phyloP scores from a whole-genome alignment of 352 stramenopile genomes.

The Pythium pyrilobum region DNA sequence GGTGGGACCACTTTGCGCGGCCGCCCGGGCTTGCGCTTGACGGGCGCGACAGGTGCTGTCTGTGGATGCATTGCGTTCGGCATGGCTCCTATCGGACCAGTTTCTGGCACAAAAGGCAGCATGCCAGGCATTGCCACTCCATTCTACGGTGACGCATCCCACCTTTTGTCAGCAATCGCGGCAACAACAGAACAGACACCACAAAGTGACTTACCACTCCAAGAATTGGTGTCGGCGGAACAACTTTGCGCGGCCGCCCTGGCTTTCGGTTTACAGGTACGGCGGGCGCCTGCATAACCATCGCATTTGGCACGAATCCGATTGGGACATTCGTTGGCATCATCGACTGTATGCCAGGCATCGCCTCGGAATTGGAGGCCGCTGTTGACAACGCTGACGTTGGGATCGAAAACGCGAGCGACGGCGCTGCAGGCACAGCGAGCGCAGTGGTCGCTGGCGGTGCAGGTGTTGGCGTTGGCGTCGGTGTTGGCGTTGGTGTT shows the following conservation, averaged over 20 bases:
- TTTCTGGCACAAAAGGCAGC: neutral
- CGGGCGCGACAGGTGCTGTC: no score
- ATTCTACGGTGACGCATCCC: neutral
- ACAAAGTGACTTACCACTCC: no score
- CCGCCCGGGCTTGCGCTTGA: constrained; percentile 14
- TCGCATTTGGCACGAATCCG: constrained; percentile 4
- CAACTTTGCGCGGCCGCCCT: constrained; percentile 13
- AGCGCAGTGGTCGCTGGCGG: neutral
- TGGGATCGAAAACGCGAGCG: constrained; percentile 8
- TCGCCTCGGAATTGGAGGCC: neutral
- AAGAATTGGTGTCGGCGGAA: neutral
- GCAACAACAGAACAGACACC: no score
- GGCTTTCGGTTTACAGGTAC: constrained; percentile 14
- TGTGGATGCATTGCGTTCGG: no score
- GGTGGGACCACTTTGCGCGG: constrained; percentile 2
- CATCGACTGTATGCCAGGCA: constrained; percentile 5
- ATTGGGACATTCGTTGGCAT: neutral
- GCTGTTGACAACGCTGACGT: neutral
- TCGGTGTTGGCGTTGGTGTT: neutral
- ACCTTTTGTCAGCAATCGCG: no score
- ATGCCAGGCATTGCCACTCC: neutral
- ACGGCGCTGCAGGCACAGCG: neutral
- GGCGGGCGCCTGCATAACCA: neutral
- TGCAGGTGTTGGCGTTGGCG: neutral
- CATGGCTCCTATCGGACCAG: no score